Evolutionary conservation across 352 stramenopile genomes (phyloP), one percentile per base, ranked within the genome.

Genomic region (Phytopythium boreale): DNA sequence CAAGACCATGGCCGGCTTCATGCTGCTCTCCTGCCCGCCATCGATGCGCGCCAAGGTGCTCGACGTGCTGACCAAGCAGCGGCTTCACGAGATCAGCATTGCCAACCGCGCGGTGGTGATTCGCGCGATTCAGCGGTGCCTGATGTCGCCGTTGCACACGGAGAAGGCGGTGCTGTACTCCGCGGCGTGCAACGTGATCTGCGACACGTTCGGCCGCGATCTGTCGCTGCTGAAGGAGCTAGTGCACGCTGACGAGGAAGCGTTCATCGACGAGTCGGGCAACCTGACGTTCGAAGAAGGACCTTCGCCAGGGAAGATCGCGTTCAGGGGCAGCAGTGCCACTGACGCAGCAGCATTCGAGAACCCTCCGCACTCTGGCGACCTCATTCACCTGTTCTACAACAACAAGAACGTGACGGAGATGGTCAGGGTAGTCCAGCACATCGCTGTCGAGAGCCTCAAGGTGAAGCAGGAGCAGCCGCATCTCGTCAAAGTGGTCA

Each of bases 1-100:
- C 68, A 86, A 76, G 59, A 93, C 82, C 20, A 93, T 95, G 87
- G 90, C 86, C 10, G 81, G 83, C 56, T 95, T 95, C 64, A 93
- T 95, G 84, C 74, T 95, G 53, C 80, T 92, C 41, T 81, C 83
- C 36, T 89, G 81, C 36, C 65, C 76, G 11, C 80, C 84, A 24
- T 64, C 66, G 26, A 84, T 90, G 60, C 82, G 87, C 29, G 69
- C 77, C 14, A 85, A 81, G 51, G 79, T 95, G 41, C 74, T 95
- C 46, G 80, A 95, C 52, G 79, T 95, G n/a, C 74, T 95, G 41
- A 88, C 84, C 5, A 77, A 74, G 44, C 59, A 86, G 62, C 70
- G 87, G 24, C 65, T 95, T 7, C 63, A 73, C 22, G 86, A 95
- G 37, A 89, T 95, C 73, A 87, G 74, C 27, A 77, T 93, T 52